Evolutionary conservation across 73 alveolate genomes (phyloP), one percentile per base, ranked within the genome.

Genomic region (Paramecium tetraurelia): DNA sequence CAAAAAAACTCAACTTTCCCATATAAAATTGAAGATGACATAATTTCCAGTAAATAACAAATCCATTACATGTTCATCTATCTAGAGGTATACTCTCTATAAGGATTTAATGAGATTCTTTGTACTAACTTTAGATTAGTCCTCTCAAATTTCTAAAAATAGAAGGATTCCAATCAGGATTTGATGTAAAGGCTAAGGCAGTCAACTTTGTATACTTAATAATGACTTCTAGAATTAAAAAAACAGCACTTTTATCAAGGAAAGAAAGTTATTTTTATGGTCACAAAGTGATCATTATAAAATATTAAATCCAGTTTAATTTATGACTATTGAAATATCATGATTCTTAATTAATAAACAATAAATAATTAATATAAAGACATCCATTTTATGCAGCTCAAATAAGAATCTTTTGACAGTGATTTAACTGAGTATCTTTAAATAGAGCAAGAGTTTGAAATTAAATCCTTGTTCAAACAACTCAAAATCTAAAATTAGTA

Each of bases 391-490:
- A 63, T 63, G 84, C 46, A 63, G 27, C 14, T 63, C 14, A 27
- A 63, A 27, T 63, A 14, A 63, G 84, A 63, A 63, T 63, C 84
- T 63, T 63, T 31, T 63, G 53, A 63, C 3, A 63, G 27, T 41
- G 16, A 63, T 16, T 14, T 63, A 16, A 20, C 84, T 1, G 84
- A 63, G 29, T 63, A 31, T 63, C 48, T 63, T 24, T 12, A 63
- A 18, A 63, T 27, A 27, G 84, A 63, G 12, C 22, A 33, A 7
- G 84, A 63, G 7, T 63, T 63, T 24, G 84, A 63, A n/a, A 31
- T 63, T 63, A 22, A 63, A 63, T 63, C 84, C 84, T 63, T 63
- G 84, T 63, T 63, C 10, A 63, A 63, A 63, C 48, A 63, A 63
- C 84, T 63, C 10, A 63, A 27, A 63, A 27, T 63, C 27, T 33